Percentiles rank a stretch among this genome's conserved stretches.
Evolutionary conservation across 75 land plant genomes (phyloP).

Genomic region (Selaginella tamariscina): DNA sequence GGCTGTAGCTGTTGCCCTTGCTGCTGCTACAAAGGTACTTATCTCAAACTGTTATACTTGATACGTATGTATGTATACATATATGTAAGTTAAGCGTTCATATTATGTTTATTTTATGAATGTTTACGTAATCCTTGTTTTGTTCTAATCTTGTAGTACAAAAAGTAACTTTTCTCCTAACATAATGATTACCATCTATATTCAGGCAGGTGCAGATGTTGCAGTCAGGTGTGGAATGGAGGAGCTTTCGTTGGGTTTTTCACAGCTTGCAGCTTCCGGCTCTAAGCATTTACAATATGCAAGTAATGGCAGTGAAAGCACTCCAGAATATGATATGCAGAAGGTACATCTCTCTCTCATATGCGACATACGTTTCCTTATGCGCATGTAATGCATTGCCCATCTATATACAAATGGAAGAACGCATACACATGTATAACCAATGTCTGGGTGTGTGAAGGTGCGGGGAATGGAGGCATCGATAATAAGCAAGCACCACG

Average conservation of each 20-base stretch:
- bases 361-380: background rate
- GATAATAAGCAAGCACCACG: background rate
- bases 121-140: too few species aligned
- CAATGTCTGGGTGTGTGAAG: background rate
- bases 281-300: conserved; percentile 10
- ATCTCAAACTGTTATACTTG: too few species aligned
- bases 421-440: background rate
- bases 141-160: too few species aligned
- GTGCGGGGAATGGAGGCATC: background rate
- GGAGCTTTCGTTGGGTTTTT: conserved; percentile 14
- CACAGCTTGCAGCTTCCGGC: background rate
- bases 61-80: too few species aligned
- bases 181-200: background rate
- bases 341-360: background rate
- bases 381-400: too few species aligned
- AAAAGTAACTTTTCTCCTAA: conserved; percentile 1
- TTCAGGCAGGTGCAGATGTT: conserved; percentile 13
- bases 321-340: background rate
- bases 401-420: too few species aligned
- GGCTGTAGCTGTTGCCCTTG: conserved; percentile 40
- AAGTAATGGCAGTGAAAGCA: background rate
- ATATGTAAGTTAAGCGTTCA: too few species aligned
- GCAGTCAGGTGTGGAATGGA: conserved; percentile 5
- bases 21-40: conserved; percentile 46
- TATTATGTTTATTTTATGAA: too few species aligned